Conservation (phyloP, 495 filamentous ascomycete species). For the Lichina pygmaea region DNA sequence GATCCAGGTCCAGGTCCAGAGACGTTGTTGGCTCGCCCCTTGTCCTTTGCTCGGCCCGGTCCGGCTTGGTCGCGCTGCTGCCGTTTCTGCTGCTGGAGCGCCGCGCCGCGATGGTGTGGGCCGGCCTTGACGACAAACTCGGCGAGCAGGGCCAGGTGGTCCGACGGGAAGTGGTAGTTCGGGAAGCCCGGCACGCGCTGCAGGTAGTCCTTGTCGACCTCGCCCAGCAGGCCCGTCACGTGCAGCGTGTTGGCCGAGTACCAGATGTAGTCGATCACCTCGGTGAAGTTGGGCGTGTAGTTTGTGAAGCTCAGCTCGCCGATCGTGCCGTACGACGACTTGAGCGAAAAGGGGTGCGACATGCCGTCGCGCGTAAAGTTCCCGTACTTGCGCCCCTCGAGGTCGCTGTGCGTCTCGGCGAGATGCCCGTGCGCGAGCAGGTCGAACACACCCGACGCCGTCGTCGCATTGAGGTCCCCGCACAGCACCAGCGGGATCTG, state of each 20-base stretch:
- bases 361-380: conserved; percentile 81
- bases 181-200: conserved; percentile 82
- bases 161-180: conserved; percentile 90
- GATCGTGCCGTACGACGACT: conserved; percentile 55
- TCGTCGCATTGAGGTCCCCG: conserved; percentile 82
- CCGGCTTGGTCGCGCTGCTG: too few species aligned
- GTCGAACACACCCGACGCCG: conserved; percentile 67
- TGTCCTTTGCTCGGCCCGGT: too few species aligned
- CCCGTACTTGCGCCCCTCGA: conserved; percentile 50
- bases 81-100: too few species aligned
- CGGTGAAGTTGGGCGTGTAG: conserved; percentile 74
- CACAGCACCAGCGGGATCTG: conserved; percentile 82
- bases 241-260: conserved; percentile 80
- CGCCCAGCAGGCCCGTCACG: conserved; percentile 63
- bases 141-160: conserved; percentile 77
- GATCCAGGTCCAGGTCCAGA: too few species aligned
- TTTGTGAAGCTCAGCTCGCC: conserved; percentile 86
- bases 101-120: too few species aligned
- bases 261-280: conserved; percentile 92
- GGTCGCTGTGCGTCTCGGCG: conserved; percentile 43
- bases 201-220: conserved; percentile 77
- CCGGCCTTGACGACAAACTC: conserved; percentile 67
- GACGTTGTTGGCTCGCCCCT: too few species aligned
- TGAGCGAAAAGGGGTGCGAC: conserved; percentile 76
- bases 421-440: conserved; percentile 53